Evolutionary conservation across 345 rosid species (phyloP).

Genomic region (Clarkia xantiana): DNA sequence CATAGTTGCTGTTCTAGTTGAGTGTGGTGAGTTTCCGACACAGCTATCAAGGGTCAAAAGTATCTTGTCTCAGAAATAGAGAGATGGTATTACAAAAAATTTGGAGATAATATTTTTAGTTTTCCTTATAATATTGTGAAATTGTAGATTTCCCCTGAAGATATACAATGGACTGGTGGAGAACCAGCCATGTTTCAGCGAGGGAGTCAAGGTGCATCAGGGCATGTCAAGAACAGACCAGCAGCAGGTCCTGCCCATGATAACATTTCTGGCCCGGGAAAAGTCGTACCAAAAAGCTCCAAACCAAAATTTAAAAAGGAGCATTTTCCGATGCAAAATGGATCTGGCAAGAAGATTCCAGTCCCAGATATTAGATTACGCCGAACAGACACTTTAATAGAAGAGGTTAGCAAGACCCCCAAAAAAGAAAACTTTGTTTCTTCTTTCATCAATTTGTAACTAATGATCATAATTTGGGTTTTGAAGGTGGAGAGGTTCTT

Average conservation of each 20-base stretch:
- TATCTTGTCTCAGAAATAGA: no score
- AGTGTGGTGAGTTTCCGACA: no score
- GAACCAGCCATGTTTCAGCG: slow-evolving; percentile 45
- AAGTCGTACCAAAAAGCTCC: slow-evolving; percentile 48
- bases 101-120: not conserved
- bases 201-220: slow-evolving; percentile 29
- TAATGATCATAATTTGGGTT: slow-evolving; percentile 2
- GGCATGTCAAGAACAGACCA: slow-evolving; percentile 38
- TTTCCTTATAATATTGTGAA: slow-evolving; percentile 1
- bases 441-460: not conserved
- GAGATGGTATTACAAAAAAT: not conserved
- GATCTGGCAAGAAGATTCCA: slow-evolving; percentile 40
- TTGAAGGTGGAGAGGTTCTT: slow-evolving; percentile 73
- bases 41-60: no score
- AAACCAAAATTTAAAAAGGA: slow-evolving; percentile 37
- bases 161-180: slow-evolving; percentile 62
- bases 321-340: slow-evolving; percentile 58
- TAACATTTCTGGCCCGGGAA: slow-evolving; percentile 34
- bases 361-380: slow-evolving; percentile 44
- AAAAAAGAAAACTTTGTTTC: no score
- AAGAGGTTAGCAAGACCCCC: slow-evolving; percentile 36
- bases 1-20: slow-evolving; percentile 6
- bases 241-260: slow-evolving; percentile 17
- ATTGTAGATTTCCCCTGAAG: slow-evolving; percentile 62
- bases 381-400: slow-evolving; percentile 52